Evolutionary conservation across 495 filamentous ascomycete genomes (phyloP).

Genomic region (Talaromyces thailandensis): DNA sequence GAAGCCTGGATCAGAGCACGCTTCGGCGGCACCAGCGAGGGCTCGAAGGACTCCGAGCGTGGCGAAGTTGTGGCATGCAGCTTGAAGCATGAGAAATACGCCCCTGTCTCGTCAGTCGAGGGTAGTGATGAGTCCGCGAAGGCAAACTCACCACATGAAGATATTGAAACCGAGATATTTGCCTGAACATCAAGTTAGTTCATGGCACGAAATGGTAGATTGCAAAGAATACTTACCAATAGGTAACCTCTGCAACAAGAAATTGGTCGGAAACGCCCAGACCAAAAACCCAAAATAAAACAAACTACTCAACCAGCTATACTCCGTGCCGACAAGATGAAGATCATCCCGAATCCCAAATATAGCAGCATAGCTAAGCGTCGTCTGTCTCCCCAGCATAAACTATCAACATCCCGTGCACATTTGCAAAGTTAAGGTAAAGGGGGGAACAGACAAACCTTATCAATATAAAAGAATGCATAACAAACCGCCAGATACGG

Average conservation of each 20-base stretch:
- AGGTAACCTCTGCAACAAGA: slow-evolving; percentile 49
- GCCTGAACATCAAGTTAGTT: slow-evolving; percentile 9
- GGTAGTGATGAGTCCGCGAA: not conserved
- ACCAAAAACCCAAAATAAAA: slow-evolving; percentile 50
- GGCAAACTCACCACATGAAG: slow-evolving; percentile 38
- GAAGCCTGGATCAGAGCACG: slow-evolving; percentile 32
- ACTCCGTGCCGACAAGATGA: slow-evolving; percentile 31
- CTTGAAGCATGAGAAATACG: slow-evolving; percentile 47
- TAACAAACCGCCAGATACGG: slow-evolving; percentile 48
- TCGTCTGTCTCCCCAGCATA: slow-evolving; percentile 41
- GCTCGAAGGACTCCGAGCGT: slow-evolving; percentile 45
- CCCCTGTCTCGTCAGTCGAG: slow-evolving; percentile 15
- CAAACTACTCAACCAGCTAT: slow-evolving; percentile 35
- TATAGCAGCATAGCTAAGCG: slow-evolving; percentile 48
- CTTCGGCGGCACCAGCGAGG: slow-evolving; percentile 50
- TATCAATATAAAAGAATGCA: slow-evolving; percentile 53
- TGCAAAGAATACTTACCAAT: slow-evolving; percentile 10
- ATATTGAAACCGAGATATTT: slow-evolving; percentile 53
- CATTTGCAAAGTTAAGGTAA: slow-evolving; percentile 10
- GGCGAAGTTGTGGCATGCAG: slow-evolving; percentile 42
- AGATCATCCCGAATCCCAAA: slow-evolving; percentile 46
- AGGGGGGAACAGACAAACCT: slow-evolving; percentile 23
- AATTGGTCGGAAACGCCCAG: slow-evolving; percentile 46
- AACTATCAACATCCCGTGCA: slow-evolving; percentile 27
- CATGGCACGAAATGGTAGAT: not conserved